These are phyloP conservation scores for Coelastrella sp. DNA, from an alignment of 139 green algal species.

Conservation along the genomic window DNA sequence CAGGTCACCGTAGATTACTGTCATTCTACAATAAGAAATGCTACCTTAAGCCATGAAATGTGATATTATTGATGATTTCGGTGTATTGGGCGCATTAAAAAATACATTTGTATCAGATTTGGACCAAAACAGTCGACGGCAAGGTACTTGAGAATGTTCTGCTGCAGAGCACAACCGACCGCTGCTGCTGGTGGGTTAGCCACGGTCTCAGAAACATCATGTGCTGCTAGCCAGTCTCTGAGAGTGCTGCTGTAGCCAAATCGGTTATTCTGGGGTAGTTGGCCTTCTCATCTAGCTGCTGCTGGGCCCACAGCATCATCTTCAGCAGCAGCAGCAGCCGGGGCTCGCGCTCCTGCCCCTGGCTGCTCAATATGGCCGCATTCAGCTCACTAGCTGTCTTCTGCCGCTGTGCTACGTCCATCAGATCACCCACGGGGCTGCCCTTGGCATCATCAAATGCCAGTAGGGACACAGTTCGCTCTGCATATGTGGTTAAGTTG, in stretches of 20 bases:
- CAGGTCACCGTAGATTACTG: too few species aligned
- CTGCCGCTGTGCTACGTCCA: constrained; percentile 90
- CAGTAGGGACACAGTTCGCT: constrained; percentile 95
- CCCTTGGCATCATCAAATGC: constrained; percentile 87
- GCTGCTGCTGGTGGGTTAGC: too few species aligned
- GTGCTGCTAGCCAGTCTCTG: not conserved
- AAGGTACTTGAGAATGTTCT: too few species aligned
- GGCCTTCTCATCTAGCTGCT: constrained; percentile 78
- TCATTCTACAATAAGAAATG: too few species aligned
- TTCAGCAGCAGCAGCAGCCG: constrained; percentile 85
- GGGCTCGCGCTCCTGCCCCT: constrained; percentile 86
- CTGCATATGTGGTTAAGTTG: constrained; percentile 56
- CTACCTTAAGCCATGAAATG: too few species aligned
- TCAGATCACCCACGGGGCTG: constrained; percentile 87
- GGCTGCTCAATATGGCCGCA: constrained; percentile 88
- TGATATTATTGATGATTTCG: too few species aligned
- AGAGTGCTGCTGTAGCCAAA: constrained; percentile 63
- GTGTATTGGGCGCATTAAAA: too few species aligned
- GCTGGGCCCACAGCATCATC: constrained; percentile 81
- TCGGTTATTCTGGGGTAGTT: constrained; percentile 82
- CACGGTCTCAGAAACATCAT: not conserved
- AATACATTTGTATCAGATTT: too few species aligned
- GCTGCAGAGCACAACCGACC: too few species aligned
- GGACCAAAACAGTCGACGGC: too few species aligned
- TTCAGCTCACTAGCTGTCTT: constrained; percentile 96